These are phyloP conservation scores for Trichosporon sp. DNA, from an alignment of 1,284 basidiomycete species.

Conservation along the genomic window DNA sequence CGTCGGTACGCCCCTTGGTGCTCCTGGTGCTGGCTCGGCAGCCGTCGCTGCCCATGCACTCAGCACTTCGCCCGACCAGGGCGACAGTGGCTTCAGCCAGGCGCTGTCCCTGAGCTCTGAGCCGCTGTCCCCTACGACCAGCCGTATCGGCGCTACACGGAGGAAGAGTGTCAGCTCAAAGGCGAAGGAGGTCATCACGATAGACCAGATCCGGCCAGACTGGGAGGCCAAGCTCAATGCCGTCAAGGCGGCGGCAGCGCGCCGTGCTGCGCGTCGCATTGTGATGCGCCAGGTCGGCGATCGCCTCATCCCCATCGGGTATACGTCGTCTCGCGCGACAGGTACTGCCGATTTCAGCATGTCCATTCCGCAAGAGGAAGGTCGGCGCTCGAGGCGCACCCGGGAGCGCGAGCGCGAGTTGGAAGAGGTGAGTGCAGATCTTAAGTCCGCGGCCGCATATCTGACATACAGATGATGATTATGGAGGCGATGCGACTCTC, in stretches of 20 bases:
- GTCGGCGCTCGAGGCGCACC: slow-evolving; percentile 14
- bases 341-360: slow-evolving; percentile 45
- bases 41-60: slow-evolving; percentile 23
- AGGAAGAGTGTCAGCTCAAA: slow-evolving; percentile 51
- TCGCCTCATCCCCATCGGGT: slow-evolving; percentile 89
- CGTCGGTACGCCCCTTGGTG: slow-evolving; percentile 1
- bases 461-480: slow-evolving; percentile 71
- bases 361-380: slow-evolving; percentile 24
- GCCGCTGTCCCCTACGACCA: background rate
- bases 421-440: slow-evolving; percentile 64
- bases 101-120: slow-evolving; percentile 18
- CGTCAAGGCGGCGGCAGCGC: slow-evolving; percentile 76
- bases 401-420: slow-evolving; percentile 61
- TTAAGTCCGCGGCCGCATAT: background rate
- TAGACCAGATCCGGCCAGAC: slow-evolving; percentile 86
- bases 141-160: slow-evolving; percentile 33
- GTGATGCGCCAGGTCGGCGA: slow-evolving; percentile 99
- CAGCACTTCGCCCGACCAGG: slow-evolving; percentile 56
- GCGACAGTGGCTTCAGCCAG: slow-evolving; percentile 45
- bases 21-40: slow-evolving; percentile 14
- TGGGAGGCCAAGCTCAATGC: slow-evolving; percentile 90
- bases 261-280: slow-evolving; percentile 88
- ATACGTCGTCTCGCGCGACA: slow-evolving; percentile 56
- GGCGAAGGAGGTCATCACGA: slow-evolving; percentile 73
- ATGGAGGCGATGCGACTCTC: slow-evolving; percentile 99